These are phyloP conservation scores for Mrakia gelida DNA, from an alignment of 768 basidiomycete genomes.

Conservation along the genomic window DNA sequence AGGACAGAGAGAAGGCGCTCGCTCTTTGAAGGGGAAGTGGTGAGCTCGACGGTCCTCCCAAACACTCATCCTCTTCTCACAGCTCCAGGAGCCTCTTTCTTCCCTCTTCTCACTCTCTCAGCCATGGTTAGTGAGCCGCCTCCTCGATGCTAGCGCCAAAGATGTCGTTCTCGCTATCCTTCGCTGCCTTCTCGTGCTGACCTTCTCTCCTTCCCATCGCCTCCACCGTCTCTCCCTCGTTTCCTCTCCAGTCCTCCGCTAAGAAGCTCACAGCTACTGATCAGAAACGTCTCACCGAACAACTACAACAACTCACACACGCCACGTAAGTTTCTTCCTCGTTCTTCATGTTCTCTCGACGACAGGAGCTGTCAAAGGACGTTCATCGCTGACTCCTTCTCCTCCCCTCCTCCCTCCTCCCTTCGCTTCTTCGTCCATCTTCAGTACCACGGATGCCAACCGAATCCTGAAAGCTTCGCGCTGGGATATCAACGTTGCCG, in stretches of 20 bases:
- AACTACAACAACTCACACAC: constrained; percentile 26
- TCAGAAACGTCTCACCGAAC: constrained; percentile 21
- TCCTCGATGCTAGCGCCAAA: too few species aligned
- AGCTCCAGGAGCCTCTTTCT: background rate
- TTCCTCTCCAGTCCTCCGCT: background rate
- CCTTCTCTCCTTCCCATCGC: background rate
- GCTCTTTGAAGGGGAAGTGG: background rate
- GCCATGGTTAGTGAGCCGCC: background rate
- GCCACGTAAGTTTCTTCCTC: constrained; percentile 11
- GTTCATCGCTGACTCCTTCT: background rate
- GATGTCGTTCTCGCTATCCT: background rate
- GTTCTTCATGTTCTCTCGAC: background rate
- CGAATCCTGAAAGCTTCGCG: constrained; percentile 40
- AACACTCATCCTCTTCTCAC: background rate
- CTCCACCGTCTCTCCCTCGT: background rate
- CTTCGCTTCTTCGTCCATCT: background rate
- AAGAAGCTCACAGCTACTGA: constrained; percentile 18
- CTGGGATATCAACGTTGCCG: constrained; percentile 43
- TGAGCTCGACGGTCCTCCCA: constrained; percentile 3
- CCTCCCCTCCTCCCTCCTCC: background rate
- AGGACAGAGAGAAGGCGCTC: too few species aligned
- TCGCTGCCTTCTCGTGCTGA: background rate
- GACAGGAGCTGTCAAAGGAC: background rate
- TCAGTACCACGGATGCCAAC: constrained; percentile 38
- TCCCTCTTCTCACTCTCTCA: background rate